Base-by-base conservation (phyloP, 306 rosid species). In the Trichosanthes cucumerina region DNA sequence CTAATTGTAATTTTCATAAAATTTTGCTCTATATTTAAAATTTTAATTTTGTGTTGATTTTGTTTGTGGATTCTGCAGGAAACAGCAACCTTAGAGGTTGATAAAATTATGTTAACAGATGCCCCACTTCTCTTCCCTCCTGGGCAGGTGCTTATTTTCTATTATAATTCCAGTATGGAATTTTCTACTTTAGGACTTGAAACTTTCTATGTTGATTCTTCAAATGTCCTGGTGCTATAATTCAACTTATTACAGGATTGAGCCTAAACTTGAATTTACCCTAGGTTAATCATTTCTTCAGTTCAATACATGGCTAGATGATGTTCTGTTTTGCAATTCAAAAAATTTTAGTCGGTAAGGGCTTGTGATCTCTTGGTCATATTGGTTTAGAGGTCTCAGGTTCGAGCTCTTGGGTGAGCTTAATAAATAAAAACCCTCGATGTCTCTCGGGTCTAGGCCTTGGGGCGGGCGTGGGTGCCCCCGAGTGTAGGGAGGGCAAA, bases 61-160 rank as follows among this genome's bases (percentile, higher is more conserved):
- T 79, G 12, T 69, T 47, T 36, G 16, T 62, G 91, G 93, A 79
- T 79, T 86, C 83, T 87, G 82, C 90, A 79, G 68, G 86, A 82
- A 71, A 65, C 92, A 33, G 93, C 97, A 33, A 85, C 75, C 64
- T 69, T 65, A 82, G 97, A 91, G 81, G 88, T 92, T 79, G 97
- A 92, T 86, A 95, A 92, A 82, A 90, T 89, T 87, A 92, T 95
- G 98, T 93, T 95, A 52, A 95, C 99, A 10, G 97, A 95, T 84
- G 93, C 93, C 73, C 98, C 97, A 49, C 97, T 92, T 85, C 80
- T 92, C 75, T 95, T 95, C 85, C 96, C 97, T 66, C 98, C 99
- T 1, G 96, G 97, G 77, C 99, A 92, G 98, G 97, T 92, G 85
- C 46, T 71, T 54, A 72, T 82, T 57, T 65, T 36, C 21, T 21